phyloP scores from a whole-genome alignment of 345 rosid genomes.

The Lenwebbia sp. region DNA sequence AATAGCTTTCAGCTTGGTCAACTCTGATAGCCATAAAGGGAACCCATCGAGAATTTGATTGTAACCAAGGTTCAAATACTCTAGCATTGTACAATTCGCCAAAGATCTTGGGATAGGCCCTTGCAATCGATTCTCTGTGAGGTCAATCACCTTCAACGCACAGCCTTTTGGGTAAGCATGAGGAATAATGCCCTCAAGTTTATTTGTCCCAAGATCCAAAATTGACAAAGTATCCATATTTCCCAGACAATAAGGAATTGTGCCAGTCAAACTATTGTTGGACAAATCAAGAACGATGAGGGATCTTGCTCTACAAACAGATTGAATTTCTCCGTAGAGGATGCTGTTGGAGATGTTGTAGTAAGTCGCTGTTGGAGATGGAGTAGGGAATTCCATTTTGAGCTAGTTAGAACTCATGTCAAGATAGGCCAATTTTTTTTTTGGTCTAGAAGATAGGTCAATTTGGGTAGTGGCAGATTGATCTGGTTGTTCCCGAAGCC shows the following conservation, averaged over 20 bases:
- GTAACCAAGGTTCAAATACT: too few species aligned
- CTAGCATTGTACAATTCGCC: too few species aligned
- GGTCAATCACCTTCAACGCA: too few species aligned
- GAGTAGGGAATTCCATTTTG: not conserved
- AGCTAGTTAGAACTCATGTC: not conserved
- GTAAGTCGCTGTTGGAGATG: accelerated
- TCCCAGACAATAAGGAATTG: not conserved
- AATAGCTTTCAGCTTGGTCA: not conserved
- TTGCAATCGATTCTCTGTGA: too few species aligned
- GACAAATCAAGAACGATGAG: accelerated
- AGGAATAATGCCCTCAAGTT: not conserved
- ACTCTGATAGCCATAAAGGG: not conserved
- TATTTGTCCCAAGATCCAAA: not conserved
- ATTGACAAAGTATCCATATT: not conserved
- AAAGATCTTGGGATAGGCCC: too few species aligned
- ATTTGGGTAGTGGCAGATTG: not conserved
- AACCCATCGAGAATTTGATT: not conserved
- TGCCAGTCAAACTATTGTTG: not conserved
- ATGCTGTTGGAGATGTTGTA: not conserved
- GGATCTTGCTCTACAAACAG: accelerated
- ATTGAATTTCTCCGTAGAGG: not conserved
- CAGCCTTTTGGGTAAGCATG: not conserved
- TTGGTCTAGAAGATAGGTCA: accelerated
- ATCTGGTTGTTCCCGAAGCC: not conserved
- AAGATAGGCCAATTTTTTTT: too few species aligned